phyloP scores from a whole-genome alignment of 805 yeast species.

The Teunomyces stri region DNA sequence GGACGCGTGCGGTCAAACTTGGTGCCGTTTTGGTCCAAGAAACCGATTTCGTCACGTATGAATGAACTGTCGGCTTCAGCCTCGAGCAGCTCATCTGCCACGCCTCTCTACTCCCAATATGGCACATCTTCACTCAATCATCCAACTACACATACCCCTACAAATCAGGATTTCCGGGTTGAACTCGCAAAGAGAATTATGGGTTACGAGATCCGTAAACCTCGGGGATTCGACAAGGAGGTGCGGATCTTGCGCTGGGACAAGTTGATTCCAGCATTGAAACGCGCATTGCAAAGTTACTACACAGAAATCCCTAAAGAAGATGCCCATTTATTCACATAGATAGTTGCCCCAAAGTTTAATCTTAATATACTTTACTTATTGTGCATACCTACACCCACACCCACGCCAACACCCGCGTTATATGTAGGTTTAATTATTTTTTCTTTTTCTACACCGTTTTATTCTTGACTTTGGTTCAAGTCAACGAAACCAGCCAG shows the following conservation, averaged over 20 bases:
- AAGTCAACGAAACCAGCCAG: too few species aligned
- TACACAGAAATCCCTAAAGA: constrained; percentile 53
- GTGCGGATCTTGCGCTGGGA: constrained; percentile 63
- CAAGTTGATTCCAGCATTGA: constrained; percentile 55
- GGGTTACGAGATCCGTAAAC: constrained; percentile 61
- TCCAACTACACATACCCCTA: constrained; percentile 6
- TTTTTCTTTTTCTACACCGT: too few species aligned
- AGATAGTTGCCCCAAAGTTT: not conserved
- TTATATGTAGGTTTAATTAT: too few species aligned
- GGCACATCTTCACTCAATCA: not conserved
- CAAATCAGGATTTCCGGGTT: constrained; percentile 39
- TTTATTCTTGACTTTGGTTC: too few species aligned
- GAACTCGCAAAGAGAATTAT: constrained; percentile 64
- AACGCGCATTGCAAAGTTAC: constrained; percentile 63
- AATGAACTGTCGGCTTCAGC: constrained; percentile 21
- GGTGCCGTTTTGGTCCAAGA: constrained; percentile 66
- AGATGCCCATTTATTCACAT: constrained; percentile 9
- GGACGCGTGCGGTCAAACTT: constrained; percentile 66
- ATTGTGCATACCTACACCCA: not conserved
- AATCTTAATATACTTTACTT: not conserved
- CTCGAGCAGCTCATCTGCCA: constrained; percentile 8
- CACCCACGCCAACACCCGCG: too few species aligned
- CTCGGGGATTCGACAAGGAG: constrained; percentile 68
- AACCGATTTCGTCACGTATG: constrained; percentile 49
- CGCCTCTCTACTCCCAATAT: constrained; percentile 3